These are phyloP conservation scores for Puccinia polysora DNA, from an alignment of 1,284 basidiomycete species.

Conservation along the genomic window DNA sequence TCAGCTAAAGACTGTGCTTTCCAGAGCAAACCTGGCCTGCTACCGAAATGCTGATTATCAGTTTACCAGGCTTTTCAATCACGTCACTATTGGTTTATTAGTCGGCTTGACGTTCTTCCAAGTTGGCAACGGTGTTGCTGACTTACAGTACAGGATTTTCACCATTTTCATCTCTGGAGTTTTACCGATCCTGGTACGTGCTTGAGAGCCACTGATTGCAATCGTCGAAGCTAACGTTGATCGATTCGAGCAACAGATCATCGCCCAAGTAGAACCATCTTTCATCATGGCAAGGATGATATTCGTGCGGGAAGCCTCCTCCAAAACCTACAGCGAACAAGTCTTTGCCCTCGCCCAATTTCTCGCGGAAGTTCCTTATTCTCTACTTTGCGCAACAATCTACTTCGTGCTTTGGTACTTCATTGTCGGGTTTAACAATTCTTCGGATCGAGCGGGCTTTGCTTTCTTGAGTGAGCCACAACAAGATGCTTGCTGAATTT, in stretches of 20 bases:
- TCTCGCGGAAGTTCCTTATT: slow-evolving; percentile 73
- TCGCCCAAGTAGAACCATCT: slow-evolving; percentile 75
- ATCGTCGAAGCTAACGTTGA: no score
- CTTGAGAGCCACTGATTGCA: no score
- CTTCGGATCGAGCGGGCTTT: slow-evolving; percentile 19
- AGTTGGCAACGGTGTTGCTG: slow-evolving; percentile 63
- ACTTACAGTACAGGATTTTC: slow-evolving; percentile 80
- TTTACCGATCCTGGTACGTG: slow-evolving; percentile 70
- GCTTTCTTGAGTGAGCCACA: slow-evolving; percentile 30
- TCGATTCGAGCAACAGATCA: slow-evolving; percentile 61
- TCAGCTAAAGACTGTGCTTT: slow-evolving; percentile 70
- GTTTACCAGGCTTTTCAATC: slow-evolving; percentile 70
- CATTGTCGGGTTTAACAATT: slow-evolving; percentile 17
- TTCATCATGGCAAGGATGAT: slow-evolving; percentile 73
- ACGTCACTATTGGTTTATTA: slow-evolving; percentile 64
- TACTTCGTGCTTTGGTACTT: slow-evolving; percentile 63
- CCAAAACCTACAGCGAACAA: slow-evolving; percentile 67
- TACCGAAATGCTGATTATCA: slow-evolving; percentile 77
- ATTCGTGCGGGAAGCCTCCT: slow-evolving; percentile 63
- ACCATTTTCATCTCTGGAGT: slow-evolving; percentile 58
- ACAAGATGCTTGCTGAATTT: slow-evolving; percentile 28
- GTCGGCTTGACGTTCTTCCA: slow-evolving; percentile 79
- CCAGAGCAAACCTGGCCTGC: slow-evolving; percentile 69
- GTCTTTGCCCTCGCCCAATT: slow-evolving; percentile 79
- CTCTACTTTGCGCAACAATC: slow-evolving; percentile 63